Conservation (phyloP, 768 basidiomycete species). For the Mycena crocata region DNA sequence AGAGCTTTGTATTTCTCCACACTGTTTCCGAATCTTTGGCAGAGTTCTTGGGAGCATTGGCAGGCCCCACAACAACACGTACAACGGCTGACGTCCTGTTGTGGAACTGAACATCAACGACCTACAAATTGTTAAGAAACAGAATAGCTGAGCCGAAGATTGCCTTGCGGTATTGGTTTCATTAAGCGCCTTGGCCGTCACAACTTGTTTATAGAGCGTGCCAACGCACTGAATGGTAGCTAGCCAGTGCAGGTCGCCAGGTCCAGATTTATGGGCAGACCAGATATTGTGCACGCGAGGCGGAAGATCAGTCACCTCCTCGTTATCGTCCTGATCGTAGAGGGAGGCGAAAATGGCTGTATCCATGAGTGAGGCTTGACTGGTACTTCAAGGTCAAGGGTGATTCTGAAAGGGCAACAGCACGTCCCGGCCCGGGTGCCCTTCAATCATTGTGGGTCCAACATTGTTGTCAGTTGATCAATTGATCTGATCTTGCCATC, state of each 20-base stretch:
- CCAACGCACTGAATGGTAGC: background rate
- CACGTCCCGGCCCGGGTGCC: too few species aligned
- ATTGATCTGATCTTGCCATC: too few species aligned
- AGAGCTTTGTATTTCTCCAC: conserved; percentile 10
- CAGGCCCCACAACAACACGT: background rate
- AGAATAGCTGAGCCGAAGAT: background rate
- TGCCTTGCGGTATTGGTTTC: background rate
- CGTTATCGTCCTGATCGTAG: too few species aligned
- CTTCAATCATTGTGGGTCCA: too few species aligned
- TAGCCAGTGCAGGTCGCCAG: background rate
- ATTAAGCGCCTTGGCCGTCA: background rate
- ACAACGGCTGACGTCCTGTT: conserved; percentile 6
- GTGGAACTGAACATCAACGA: conserved; percentile 12
- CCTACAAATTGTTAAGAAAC: background rate
- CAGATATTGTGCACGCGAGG: too few species aligned
- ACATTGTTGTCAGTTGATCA: too few species aligned
- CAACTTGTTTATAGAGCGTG: background rate
- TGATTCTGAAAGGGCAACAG: too few species aligned
- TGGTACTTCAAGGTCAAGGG: too few species aligned
- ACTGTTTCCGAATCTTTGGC: background rate
- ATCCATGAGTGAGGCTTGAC: too few species aligned
- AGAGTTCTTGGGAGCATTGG: background rate
- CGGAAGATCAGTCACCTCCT: too few species aligned
- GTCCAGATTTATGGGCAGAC: background rate
- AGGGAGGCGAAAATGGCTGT: too few species aligned